A percentile compares a stretch with the other conserved stretches of the same genome.
Evolutionary conservation across 2,329 filamentous ascomycete genomes (phyloP).

Genomic region (Chaetomium sp.): DNA sequence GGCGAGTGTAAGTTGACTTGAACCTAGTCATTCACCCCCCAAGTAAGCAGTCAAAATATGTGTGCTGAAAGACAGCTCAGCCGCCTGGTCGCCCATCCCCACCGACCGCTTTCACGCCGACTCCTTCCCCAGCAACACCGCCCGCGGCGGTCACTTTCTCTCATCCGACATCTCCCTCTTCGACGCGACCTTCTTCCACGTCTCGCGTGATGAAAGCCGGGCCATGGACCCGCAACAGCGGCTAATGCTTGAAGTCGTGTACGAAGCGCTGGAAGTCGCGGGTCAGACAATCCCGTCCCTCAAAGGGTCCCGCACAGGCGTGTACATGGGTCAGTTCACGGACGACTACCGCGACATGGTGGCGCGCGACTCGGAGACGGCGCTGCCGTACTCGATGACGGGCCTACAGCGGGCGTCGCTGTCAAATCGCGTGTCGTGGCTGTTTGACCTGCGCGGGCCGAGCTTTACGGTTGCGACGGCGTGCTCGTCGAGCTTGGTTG

Average conservation of each 20-base stretch:
- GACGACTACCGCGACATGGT: neutral
- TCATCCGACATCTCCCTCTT: neutral
- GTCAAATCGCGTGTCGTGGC: slow-evolving; percentile 31
- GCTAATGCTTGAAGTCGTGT: neutral
- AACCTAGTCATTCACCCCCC: no score
- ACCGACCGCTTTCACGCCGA: neutral
- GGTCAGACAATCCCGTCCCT: no score
- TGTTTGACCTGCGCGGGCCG: slow-evolving; percentile 22
- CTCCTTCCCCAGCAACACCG: neutral
- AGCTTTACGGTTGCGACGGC: slow-evolving; percentile 17
- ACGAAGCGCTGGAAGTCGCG: neutral
- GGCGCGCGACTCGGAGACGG: neutral
- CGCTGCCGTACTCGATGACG: neutral
- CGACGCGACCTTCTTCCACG: neutral
- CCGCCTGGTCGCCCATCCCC: neutral
- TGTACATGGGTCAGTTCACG: neutral
- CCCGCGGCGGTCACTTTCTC: neutral
- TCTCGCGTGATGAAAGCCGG: neutral
- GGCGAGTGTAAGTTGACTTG: neutral
- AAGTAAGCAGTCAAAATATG: no score
- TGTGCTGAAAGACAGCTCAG: no score
- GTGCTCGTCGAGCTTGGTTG: slow-evolving; percentile 14
- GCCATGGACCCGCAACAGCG: neutral
- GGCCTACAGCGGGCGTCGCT: neutral
- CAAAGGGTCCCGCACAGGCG: neutral